Conservation (phyloP, 495 filamentous ascomycete genomes). For the Daldinia bambusicola region DNA sequence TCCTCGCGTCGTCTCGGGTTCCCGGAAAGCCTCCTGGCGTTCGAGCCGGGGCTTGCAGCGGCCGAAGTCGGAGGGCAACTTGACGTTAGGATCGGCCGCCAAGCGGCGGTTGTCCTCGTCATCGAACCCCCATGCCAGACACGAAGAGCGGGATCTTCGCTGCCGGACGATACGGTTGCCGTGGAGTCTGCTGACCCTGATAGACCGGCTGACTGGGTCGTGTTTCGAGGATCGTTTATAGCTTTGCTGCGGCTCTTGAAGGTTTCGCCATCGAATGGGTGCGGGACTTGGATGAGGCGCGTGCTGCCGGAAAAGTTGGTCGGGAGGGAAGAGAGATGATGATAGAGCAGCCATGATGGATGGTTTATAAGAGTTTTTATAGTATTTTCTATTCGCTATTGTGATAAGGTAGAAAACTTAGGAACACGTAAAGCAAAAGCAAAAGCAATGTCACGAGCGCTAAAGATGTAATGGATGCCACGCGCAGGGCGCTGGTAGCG, state of each 20-base stretch:
- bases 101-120: slow-evolving; percentile 46
- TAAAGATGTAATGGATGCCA: slow-evolving; percentile 35
- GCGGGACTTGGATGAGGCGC: background rate
- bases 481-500: slow-evolving; percentile 28
- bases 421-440: slow-evolving; percentile 31
- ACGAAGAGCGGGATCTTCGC: slow-evolving; percentile 4
- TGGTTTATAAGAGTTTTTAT: slow-evolving; percentile 20
- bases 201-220: slow-evolving; percentile 3
- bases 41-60: slow-evolving; percentile 51
- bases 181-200: slow-evolving; percentile 15
- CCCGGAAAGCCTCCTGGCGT: slow-evolving; percentile 57
- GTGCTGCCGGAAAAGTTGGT: background rate
- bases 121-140: slow-evolving; percentile 28
- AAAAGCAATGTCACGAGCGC: slow-evolving; percentile 20
- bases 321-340: background rate
- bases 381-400: background rate
- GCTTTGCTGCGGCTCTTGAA: background rate
- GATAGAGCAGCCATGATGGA: slow-evolving; percentile 13
- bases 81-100: slow-evolving; percentile 42
- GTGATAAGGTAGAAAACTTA: slow-evolving; percentile 5
- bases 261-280: background rate
- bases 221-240: background rate
- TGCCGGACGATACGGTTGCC: slow-evolving; percentile 10
- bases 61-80: slow-evolving; percentile 44
- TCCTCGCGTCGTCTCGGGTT: slow-evolving; percentile 35